Evolutionary conservation across 805 yeast species (phyloP), one percentile per base, ranked within the genome.

Genomic region (Tetrapisispora fleetii): DNA sequence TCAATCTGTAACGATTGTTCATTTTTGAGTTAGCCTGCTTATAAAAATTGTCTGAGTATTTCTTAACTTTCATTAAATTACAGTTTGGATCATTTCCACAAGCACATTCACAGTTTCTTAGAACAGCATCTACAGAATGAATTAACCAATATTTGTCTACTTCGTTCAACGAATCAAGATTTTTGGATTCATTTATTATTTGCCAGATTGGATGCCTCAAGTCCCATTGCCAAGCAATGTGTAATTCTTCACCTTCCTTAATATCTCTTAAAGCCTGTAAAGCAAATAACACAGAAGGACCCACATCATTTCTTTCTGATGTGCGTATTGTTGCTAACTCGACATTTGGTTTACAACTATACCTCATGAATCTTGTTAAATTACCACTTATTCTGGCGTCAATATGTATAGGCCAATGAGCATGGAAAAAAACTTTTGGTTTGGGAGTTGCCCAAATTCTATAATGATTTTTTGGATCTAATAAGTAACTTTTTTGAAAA

Each of bases 141-240:
- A 84, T 76, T 42, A 85, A 59, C 17, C 73, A 67, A 3, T 78
- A 73, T 54, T 79, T 80, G 48, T 78, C 80, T 1, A 70, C 67
- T 40, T 78, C 79, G 7, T 70, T 56, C 27, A 83, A 66, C 22
- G 74, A 74, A 44, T 82, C 88, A 60, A 81, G 78, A 35, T 67
- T 58, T 58, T 65, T 53, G 28, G 68, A 63, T n/a, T 75, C 69
- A 24, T 68, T 64, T 24, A 76, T 70, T 48, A 84, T 66, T 53
- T 74, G 73, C 47, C 70, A 67, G 37, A 88, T 84, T 2, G 97
- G 95, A 61, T 89, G 96, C 17, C 69, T 53, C 3, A 66, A 60
- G 59, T 89, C 95, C 95, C 96, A 91, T 51, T 83, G 86, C 98
- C 98, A 91, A 1, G 81, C 78, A 10, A 88, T 64, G 0, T 90